Evolutionary conservation across 2,329 filamentous ascomycete genomes (phyloP).

Genomic region (Pestalotiopsis sp.): DNA sequence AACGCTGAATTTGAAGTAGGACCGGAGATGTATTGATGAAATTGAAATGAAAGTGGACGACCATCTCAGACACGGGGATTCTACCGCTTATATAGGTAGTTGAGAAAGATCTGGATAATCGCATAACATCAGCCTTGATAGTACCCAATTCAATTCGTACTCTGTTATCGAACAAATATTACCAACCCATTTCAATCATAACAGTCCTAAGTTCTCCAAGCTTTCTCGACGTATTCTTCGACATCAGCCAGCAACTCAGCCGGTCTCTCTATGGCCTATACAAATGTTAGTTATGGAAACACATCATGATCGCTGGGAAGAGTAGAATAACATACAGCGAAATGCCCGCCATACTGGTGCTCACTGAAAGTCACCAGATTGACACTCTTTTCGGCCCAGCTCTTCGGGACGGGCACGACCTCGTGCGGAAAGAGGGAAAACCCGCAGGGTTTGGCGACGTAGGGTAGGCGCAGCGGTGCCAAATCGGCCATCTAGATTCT

Average conservation of each 20-base stretch:
- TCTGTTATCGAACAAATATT: background rate
- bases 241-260: constrained; percentile 1
- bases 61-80: too few relatives aligned
- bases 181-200: background rate
- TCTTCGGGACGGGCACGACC: constrained; percentile 38
- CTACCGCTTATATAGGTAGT: too few relatives aligned
- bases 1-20: too few relatives aligned
- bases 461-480: constrained; percentile 5
- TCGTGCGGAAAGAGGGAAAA: constrained; percentile 49
- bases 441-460: constrained; percentile 44
- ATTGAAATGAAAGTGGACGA: too few relatives aligned
- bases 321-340: constrained; percentile 37
- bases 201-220: background rate
- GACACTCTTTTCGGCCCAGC: constrained; percentile 35
- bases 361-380: constrained; percentile 38
- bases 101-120: too few relatives aligned
- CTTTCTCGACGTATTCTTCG: constrained; percentile 4
- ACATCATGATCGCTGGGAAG: background rate
- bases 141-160: too few relatives aligned
- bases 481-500: background rate
- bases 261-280: constrained; percentile 6
- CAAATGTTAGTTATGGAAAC: background rate
- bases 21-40: too few relatives aligned
- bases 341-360: constrained; percentile 50
- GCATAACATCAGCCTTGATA: too few relatives aligned